These are phyloP conservation scores for Dicorynia guianensis DNA, from an alignment of 306 rosid species.

Conservation along the genomic window DNA sequence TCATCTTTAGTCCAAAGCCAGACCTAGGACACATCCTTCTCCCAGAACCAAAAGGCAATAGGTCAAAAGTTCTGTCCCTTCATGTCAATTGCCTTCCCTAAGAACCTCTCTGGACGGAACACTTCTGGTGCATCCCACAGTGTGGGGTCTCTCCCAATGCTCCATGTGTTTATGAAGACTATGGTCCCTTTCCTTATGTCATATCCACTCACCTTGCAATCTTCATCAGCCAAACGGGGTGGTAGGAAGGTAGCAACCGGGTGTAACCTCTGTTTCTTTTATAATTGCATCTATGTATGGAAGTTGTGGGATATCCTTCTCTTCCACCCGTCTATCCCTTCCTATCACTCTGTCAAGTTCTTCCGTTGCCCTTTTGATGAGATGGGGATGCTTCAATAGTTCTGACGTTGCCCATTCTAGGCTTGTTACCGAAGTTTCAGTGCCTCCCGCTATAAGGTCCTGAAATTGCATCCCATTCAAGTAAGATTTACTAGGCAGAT, in stretches of 20 bases:
- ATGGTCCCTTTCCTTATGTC: conserved; percentile 35
- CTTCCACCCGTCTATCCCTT: conserved; percentile 48
- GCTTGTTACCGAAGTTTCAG: conserved; percentile 45
- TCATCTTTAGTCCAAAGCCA: conserved; percentile 16
- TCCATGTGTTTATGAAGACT: conserved; percentile 49
- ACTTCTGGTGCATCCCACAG: conserved; percentile 44
- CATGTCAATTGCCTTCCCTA: conserved; percentile 36
- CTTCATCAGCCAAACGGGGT: conserved; percentile 44
- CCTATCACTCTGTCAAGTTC: conserved; percentile 51
- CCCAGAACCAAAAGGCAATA: conserved; percentile 54
- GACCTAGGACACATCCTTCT: conserved; percentile 42
- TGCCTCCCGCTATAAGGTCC: conserved; percentile 50
- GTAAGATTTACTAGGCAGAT: too few species aligned
- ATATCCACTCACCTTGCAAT: conserved; percentile 39
- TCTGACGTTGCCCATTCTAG: conserved; percentile 57
- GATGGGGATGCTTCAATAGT: conserved; percentile 46
- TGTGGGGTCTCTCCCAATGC: conserved; percentile 42
- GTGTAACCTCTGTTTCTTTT: conserved; percentile 52
- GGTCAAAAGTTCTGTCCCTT: conserved; percentile 45
- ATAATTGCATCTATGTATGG: conserved; percentile 44
- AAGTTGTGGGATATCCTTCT: conserved; percentile 46
- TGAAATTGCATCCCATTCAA: background rate
- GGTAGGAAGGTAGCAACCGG: conserved; percentile 38
- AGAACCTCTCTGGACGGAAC: conserved; percentile 45
- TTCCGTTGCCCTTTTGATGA: conserved; percentile 38